Evolutionary conservation across 2,329 filamentous ascomycete genomes (phyloP).

Genomic region (Claviceps paspali): DNA sequence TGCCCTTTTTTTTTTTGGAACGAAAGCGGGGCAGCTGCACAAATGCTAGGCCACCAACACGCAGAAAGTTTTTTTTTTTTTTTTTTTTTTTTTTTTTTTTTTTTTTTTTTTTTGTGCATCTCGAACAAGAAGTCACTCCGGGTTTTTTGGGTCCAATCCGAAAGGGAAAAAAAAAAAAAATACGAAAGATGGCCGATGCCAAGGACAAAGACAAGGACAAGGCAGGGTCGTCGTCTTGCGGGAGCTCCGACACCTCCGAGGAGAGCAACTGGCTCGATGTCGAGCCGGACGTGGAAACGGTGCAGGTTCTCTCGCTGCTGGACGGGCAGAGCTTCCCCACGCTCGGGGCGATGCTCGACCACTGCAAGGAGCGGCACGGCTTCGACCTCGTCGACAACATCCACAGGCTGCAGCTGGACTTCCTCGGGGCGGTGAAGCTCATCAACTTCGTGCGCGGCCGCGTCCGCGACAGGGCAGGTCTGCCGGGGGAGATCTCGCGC

Average conservation of each 20-base stretch:
- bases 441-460: slow-evolving; percentile 51
- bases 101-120: no score
- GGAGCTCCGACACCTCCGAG: slow-evolving; percentile 18
- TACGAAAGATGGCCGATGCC: background rate
- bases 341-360: slow-evolving; percentile 47
- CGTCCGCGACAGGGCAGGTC: slow-evolving; percentile 26
- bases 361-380: slow-evolving; percentile 49
- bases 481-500: slow-evolving; percentile 44
- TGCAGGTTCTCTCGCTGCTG: slow-evolving; percentile 52
- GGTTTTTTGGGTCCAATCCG: no score
- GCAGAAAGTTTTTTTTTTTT: no score
- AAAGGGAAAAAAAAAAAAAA: no score
- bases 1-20: no score
- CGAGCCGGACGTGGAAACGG: slow-evolving; percentile 47
- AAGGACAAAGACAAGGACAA: no score
- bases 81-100: no score
- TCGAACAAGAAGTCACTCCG: no score
- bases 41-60: no score
- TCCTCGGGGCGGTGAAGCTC: slow-evolving; percentile 57
- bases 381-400: slow-evolving; percentile 53
- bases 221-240: slow-evolving; percentile 11
- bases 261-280: slow-evolving; percentile 37
- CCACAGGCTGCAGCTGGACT: slow-evolving; percentile 47
- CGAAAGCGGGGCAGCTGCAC: no score
- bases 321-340: slow-evolving; percentile 51